These are phyloP conservation scores for Wickerhamiella kazuoi DNA, from an alignment of 805 yeast genomes.

Conservation along the genomic window DNA sequence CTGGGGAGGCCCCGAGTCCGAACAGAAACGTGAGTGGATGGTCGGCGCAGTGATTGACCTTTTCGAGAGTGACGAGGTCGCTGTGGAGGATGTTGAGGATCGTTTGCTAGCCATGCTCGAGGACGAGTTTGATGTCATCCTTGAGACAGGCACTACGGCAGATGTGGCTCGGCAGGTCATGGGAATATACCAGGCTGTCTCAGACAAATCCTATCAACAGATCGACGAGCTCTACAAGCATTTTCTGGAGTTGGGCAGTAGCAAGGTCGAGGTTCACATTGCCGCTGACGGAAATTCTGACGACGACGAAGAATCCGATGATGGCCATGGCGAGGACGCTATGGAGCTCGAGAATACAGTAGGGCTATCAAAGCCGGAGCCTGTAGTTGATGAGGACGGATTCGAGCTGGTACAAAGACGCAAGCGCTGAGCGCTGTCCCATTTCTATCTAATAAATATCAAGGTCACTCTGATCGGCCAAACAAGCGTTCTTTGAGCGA, in stretches of 20 bases:
- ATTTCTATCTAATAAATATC: background rate
- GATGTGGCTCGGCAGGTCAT: constrained; percentile 52
- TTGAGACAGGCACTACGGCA: constrained; percentile 79
- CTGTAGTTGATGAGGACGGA: constrained; percentile 84
- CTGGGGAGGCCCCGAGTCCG: constrained; percentile 93
- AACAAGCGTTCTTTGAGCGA: no score
- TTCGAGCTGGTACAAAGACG: constrained; percentile 71
- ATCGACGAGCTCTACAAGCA: constrained; percentile 43
- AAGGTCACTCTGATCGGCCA: no score
- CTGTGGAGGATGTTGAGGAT: constrained; percentile 65
- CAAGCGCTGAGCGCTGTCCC: constrained; percentile 18
- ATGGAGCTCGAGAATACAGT: constrained; percentile 25
- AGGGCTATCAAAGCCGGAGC: constrained; percentile 27
- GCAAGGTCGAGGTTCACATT: constrained; percentile 23
- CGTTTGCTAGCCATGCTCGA: constrained; percentile 75
- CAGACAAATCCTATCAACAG: constrained; percentile 30
- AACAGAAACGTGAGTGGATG: constrained; percentile 90
- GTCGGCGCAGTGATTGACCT: constrained; percentile 66
- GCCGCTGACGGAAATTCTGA: constrained; percentile 37
- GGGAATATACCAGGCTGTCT: constrained; percentile 48
- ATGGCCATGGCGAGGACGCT: constrained; percentile 24
- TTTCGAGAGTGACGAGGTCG: constrained; percentile 49
- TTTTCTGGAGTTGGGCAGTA: constrained; percentile 33
- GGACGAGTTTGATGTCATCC: constrained; percentile 79
- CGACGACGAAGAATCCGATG: constrained; percentile 27